Conservation (phyloP, 2,329 filamentous ascomycete species). For the Aspergillus sp. region DNA sequence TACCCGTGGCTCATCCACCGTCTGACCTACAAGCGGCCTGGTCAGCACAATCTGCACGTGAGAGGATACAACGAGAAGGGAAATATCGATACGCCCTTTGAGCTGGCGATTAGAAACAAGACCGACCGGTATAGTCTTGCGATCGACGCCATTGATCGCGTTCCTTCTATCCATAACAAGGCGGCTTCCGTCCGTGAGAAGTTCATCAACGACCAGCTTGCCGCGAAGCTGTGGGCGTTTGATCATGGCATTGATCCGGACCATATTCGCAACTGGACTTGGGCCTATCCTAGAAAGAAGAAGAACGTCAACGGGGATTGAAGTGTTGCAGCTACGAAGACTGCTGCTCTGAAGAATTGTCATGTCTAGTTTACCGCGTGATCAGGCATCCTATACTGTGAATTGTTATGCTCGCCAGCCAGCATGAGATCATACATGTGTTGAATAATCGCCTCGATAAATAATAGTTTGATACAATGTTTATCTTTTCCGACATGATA, state of each 20-base stretch:
- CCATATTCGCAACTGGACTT: conserved; percentile 64
- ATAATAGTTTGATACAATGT: too few relatives aligned
- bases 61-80: conserved; percentile 79
- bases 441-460: too few relatives aligned
- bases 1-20: conserved; percentile 80
- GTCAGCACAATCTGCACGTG: conserved; percentile 68
- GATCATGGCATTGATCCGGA: conserved; percentile 70
- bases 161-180: conserved; percentile 62
- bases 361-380: too few relatives aligned
- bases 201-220: conserved; percentile 64
- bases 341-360: not conserved
- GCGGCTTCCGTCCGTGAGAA: conserved; percentile 62
- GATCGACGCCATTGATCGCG: conserved; percentile 71
- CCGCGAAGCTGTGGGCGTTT: conserved; percentile 63
- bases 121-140: conserved; percentile 76
- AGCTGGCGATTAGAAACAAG: conserved; percentile 74
- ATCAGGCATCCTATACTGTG: not conserved
- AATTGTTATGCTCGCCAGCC: not conserved
- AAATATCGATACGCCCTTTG: conserved; percentile 78
- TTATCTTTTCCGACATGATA: too few relatives aligned
- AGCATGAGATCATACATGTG: too few relatives aligned
- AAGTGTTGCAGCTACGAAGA: not conserved
- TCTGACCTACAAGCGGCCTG: conserved; percentile 72
- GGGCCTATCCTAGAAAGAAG: conserved; percentile 47
- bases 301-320: not conserved